Evolutionary conservation across 371 early-diverging fungal species (phyloP), one percentile per base, ranked within the genome.

Genomic region (Mucor mucedo): DNA sequence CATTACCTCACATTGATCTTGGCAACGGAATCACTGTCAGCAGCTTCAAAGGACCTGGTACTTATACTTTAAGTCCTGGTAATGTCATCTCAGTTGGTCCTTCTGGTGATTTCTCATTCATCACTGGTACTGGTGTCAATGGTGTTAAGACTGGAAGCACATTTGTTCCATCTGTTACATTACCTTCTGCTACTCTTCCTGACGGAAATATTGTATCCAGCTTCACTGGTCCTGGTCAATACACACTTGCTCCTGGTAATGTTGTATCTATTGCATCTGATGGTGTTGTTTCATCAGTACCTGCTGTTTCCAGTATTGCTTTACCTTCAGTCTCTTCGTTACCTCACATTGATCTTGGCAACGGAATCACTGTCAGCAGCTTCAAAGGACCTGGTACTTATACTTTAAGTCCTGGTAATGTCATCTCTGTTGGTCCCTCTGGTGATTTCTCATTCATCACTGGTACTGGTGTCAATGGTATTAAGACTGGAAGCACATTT

Each of bases 321-420:
- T 35, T 35, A 1, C 35, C 35, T 1, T 35, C 8, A 6, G 35
- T 35, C 0, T 8, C 35, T 6, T 35, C 35, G 0, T n/a, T 14
- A 3, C n/a, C 44, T 14, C 6, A 6, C 14, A 13, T 42, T 4
- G 11, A 14, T 42, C 10, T 42, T 42, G n/a, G n/a, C 13, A 42
- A 13, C 5, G 44, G n/a, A 35, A 35, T 35, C 35, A 35, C 35
- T 35, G 35, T 35, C 8, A 35, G 35, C 35, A 35, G 35, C 35
- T 35, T 35, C 35, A 35, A 4, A 35, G 35, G 35, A 6, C 35
- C 35, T 44, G 62, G 62, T 3, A 10, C n/a, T n/a, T 61, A 61
- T 13, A 54, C 62, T 33, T 54, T 8, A 8, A 29, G 40, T 9
- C 60, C 60, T 42, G 60, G 60, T 32, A 60, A 52, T 41, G 52